These are phyloP conservation scores for Epichloe gansuensis DNA, from an alignment of 2,329 filamentous ascomycete genomes.

Conservation along the genomic window DNA sequence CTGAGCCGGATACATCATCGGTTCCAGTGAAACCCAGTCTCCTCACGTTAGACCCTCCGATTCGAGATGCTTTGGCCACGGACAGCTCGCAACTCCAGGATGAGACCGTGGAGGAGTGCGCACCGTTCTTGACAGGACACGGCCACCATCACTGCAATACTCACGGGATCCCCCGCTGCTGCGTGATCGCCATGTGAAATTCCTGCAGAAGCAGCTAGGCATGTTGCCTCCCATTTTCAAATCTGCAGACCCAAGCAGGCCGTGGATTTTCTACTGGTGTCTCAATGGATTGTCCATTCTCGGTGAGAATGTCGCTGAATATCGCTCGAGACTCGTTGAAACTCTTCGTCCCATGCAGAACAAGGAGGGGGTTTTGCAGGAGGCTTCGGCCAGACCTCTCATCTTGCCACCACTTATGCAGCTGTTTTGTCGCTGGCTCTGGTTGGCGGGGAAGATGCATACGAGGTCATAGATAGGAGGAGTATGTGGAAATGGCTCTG, in stretches of 20 bases:
- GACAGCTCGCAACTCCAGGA: conserved; percentile 57
- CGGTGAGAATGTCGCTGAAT: conserved; percentile 59
- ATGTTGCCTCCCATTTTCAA: conserved; percentile 59
- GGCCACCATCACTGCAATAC: conserved; percentile 48
- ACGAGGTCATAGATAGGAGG: conserved; percentile 66
- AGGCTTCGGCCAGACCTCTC: conserved; percentile 80
- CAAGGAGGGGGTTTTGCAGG: conserved; percentile 72
- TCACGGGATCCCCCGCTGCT: conserved; percentile 66
- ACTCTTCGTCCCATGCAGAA: conserved; percentile 80
- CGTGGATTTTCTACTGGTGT: conserved; percentile 94
- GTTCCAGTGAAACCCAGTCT: conserved; percentile 35
- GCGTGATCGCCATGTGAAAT: conserved; percentile 47
- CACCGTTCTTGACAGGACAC: conserved; percentile 52
- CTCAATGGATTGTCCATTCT: conserved; percentile 64
- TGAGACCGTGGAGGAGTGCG: conserved; percentile 53
- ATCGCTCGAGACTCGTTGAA: conserved; percentile 56
- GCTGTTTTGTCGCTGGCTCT: conserved; percentile 65
- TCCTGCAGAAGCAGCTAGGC: conserved; percentile 46
- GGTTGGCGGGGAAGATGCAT: conserved; percentile 62
- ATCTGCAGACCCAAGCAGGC: conserved; percentile 71
- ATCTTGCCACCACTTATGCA: conserved; percentile 84
- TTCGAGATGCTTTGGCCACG: conserved; percentile 56
- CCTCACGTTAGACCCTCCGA: conserved; percentile 45
- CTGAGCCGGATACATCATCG: conserved; percentile 9
- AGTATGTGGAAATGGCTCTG: conserved; percentile 88